These are phyloP conservation scores for Apiospora phragmitis DNA, from an alignment of 2,329 filamentous ascomycete species.

Conservation along the genomic window DNA sequence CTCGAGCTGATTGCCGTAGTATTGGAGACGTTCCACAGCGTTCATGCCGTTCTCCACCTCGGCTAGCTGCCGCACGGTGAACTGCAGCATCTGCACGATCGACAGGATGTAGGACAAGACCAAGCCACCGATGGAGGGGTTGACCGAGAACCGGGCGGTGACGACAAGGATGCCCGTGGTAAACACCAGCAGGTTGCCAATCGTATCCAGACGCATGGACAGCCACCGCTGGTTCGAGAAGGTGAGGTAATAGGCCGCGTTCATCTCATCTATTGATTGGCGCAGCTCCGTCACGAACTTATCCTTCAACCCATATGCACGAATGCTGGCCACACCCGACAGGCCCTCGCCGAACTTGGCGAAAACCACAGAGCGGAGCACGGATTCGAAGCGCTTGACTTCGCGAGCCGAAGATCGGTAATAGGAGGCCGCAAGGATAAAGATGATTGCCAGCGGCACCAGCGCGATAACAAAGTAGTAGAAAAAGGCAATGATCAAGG, in stretches of 20 bases:
- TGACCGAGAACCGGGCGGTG: conserved; percentile 82
- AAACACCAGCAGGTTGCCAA: conserved; percentile 84
- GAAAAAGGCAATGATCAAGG: conserved; percentile 92
- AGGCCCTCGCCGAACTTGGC: conserved; percentile 90
- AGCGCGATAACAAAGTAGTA: conserved; percentile 75
- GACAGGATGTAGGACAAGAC: conserved; percentile 91
- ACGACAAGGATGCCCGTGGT: conserved; percentile 88
- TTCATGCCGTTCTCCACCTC: conserved; percentile 99
- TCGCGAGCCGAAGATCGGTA: conserved; percentile 91
- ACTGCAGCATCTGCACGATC: conserved; percentile 95
- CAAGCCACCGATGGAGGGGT: conserved; percentile 81
- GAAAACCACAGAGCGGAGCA: conserved; percentile 85
- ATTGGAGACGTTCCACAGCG: conserved; percentile 85
- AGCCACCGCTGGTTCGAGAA: conserved; percentile 97
- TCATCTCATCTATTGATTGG: conserved; percentile 82
- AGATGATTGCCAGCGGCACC: conserved; percentile 69
- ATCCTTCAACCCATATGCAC: conserved; percentile 80
- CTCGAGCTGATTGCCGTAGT: conserved; percentile 85
- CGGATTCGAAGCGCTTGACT: conserved; percentile 90
- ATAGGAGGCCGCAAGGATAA: conserved; percentile 80
- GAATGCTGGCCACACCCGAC: conserved; percentile 79
- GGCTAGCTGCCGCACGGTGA: conserved; percentile 88
- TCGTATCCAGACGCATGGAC: conserved; percentile 78
- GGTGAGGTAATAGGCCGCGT: conserved; percentile 90
- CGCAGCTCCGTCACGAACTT: conserved; percentile 73